These are phyloP conservation scores for Scenedesmus sp. DNA, from an alignment of 163 green algal genomes.

Conservation along the genomic window DNA sequence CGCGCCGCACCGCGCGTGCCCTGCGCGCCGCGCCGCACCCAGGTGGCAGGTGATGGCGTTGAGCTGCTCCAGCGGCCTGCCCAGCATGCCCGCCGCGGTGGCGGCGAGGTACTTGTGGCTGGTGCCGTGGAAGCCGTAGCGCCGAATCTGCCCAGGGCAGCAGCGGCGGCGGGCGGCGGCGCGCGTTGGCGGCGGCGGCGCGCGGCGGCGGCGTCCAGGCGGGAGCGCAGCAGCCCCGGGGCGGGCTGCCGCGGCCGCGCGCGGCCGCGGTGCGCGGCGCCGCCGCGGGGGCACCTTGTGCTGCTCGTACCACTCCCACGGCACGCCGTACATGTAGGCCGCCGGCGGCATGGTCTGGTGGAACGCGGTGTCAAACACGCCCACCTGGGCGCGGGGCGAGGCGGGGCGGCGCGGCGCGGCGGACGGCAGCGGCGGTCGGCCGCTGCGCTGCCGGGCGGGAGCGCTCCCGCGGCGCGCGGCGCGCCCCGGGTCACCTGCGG, in stretches of 20 bases:
- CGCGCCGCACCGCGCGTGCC: not conserved
- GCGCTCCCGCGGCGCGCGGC: not conserved
- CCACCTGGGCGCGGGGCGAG: conserved; percentile 71
- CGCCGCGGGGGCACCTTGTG: conserved; percentile 1
- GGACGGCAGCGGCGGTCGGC: not conserved
- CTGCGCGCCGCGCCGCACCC: conserved; percentile 48
- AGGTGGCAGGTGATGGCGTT: conserved; percentile 91
- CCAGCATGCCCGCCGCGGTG: conserved; percentile 72
- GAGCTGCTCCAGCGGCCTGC: conserved; percentile 59
- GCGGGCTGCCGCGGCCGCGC: too few relatives aligned
- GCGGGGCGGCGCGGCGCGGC: not conserved
- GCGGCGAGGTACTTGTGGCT: conserved; percentile 73
- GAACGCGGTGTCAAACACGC: conserved; percentile 95
- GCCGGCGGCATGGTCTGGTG: conserved; percentile 84
- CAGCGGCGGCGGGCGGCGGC: conserved; percentile 5
- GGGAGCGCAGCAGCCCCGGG: too few relatives aligned
- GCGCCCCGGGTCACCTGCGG: conserved; percentile 45
- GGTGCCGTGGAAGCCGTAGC: conserved; percentile 93
- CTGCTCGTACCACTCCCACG: conserved; percentile 61
- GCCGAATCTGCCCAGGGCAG: conserved; percentile 44
- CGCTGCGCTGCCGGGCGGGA: not conserved
- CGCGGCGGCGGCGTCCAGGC: too few relatives aligned
- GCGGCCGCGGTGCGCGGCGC: too few relatives aligned
- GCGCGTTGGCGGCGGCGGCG: too few relatives aligned
- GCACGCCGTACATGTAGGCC: conserved; percentile 88